These are phyloP conservation scores for Trichoderma sp. DNA, from an alignment of 2,329 filamentous ascomycete species.

Conservation along the genomic window DNA sequence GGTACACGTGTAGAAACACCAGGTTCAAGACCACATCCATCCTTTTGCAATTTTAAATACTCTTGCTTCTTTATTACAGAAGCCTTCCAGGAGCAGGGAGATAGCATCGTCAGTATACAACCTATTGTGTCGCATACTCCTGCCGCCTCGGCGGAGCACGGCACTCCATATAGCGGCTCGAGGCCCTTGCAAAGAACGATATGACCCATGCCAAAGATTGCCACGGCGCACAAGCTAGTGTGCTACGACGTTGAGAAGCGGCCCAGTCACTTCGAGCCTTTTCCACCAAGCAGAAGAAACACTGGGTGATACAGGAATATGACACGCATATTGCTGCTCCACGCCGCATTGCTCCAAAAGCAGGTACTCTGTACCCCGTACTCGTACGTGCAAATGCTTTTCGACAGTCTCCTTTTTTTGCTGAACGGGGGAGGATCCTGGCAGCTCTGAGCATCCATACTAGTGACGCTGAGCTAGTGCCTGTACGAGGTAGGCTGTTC, in stretches of 20 bases:
- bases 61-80: not conserved
- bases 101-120: not conserved
- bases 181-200: not conserved
- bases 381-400: not conserved
- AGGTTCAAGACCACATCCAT: not conserved
- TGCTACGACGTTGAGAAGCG: not conserved
- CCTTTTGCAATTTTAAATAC: not conserved
- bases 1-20: conserved; percentile 1
- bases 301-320: not conserved
- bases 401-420: not conserved
- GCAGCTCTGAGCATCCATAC: not conserved
- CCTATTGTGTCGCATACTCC: not conserved
- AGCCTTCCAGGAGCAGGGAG: not conserved
- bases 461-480: not conserved
- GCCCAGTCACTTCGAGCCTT: not conserved
- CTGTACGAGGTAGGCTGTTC: not conserved
- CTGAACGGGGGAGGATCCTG: not conserved
- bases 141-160: not conserved
- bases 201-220: not conserved
- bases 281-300: not conserved
- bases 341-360: not conserved
- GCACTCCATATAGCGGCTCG: not conserved
- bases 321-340: not conserved
- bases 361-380: not conserved
- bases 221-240: not conserved